Base-by-base conservation (phyloP, 2,329 filamentous ascomycete genomes). In the Sphaceloma murrayae region DNA sequence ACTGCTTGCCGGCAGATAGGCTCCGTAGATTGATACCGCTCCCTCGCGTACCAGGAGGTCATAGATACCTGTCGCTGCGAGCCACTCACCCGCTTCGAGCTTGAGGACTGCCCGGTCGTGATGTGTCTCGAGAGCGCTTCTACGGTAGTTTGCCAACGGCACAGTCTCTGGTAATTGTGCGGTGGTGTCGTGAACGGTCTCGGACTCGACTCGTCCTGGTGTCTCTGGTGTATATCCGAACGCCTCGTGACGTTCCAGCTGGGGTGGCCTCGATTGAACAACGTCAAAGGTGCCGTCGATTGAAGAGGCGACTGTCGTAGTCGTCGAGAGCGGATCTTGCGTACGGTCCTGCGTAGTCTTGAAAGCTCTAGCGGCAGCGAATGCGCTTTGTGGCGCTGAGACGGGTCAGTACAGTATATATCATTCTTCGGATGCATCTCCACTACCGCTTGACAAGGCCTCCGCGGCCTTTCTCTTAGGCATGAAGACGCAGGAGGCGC, bases 21-120 rank as follows among this genome's bases (percentile, higher is more conserved):
- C 77, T 11, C 84, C 82, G 10, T 77, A 72, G 18, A 89, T 59
- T 1, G 74, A 78, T 17, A 82, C 65, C 32, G 77, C 68, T 2
- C 85, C 85, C 43, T 67, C 68, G 6, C 66, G 54, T 0, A 89
- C 70, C 9, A 66, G 67, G 21, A 89, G 58, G 11, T 78, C 75
- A 58, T 78, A 91, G 54, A 75, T 78, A 1, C 85, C 85, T 8
- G 85, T 49, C 13, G 64, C 55, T 2, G 61, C 56, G 24, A 64
- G 56, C 5, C 56, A 63, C 5, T 65, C 60, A 21, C 56, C 53
- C 7, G 48, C 31, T 38, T 49, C 24, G 29, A 63, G 34, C 1
- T 27, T 44, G 3, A 60, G 11, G 6, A 9, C 13, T 8, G 31
- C 40, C 8, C 17, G 8, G 13, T 26, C 36, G 18, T 40, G 6